Percentiles rank a stretch among this genome's conserved stretches.
Evolutionary conservation across 441 rosid species (phyloP).

Genomic region (Gossypium gossypioides): DNA sequence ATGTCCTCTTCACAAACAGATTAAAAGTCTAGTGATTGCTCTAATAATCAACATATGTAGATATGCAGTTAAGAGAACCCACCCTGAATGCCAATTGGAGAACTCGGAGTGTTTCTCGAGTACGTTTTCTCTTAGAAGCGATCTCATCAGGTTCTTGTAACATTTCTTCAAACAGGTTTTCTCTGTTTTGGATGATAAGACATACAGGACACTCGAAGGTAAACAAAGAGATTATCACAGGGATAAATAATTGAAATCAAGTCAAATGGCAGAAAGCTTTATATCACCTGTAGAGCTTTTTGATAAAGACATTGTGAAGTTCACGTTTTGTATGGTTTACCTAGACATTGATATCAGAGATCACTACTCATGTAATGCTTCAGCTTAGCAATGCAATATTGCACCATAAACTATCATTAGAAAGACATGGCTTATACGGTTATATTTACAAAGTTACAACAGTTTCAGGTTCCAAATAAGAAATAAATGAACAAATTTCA

Average conservation of each 20-base stretch:
- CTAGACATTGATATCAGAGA: conserved; percentile 28
- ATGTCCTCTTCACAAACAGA: not conserved
- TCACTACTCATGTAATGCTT: not conserved
- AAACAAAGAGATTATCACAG: not conserved
- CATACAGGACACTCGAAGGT: not conserved
- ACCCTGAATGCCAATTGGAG: conserved; percentile 96
- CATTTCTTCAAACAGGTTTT: conserved; percentile 96
- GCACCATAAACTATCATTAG: not conserved
- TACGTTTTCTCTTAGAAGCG: conserved; percentile 73
- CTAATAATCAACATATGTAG: not conserved
- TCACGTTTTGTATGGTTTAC: conserved; percentile 85
- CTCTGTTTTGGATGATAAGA: conserved; percentile 43
- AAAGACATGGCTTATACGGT: not conserved
- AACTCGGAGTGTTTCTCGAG: conserved; percentile 69
- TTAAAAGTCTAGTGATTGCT: not conserved
- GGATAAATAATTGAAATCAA: not conserved
- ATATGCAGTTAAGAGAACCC: conserved; percentile 18
- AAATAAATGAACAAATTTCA: not conserved
- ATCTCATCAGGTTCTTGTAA: conserved; percentile 92
- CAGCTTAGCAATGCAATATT: not conserved
- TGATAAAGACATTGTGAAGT: conserved; percentile 65
- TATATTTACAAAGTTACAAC: not conserved
- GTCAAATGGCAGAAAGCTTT: not conserved
- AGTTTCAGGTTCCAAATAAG: not conserved
- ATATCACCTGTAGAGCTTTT: conserved; percentile 52